Evolutionary conservation across 1,139 yeast species (phyloP).

Genomic region (Sugiyamaella pinicola): DNA sequence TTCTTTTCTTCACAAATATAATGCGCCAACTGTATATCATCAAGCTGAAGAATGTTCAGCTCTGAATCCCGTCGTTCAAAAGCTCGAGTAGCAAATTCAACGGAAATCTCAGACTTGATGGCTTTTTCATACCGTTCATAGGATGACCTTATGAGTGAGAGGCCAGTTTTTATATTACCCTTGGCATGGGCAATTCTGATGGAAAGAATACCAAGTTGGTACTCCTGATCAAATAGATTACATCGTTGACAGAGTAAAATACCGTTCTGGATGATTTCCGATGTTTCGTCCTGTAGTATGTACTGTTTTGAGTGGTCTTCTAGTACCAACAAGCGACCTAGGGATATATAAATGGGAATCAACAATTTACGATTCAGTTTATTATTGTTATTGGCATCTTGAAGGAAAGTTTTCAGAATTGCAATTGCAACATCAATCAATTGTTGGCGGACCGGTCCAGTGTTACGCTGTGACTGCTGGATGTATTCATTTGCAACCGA

Average conservation of each 20-base stretch:
- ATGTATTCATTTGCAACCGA: constrained; percentile 13
- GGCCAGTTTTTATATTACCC: background rate
- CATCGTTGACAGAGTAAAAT: constrained; percentile 4
- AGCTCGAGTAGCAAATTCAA: constrained; percentile 3
- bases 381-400: background rate
- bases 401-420: constrained; percentile 4
- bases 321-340: constrained; percentile 1
- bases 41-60: background rate
- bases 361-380: background rate
- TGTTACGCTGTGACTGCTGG: background rate
- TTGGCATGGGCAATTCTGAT: background rate
- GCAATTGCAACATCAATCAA: constrained; percentile 11
- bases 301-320: constrained; percentile 10
- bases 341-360: background rate
- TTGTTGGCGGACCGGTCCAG: constrained; percentile 9
- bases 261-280: constrained; percentile 14
- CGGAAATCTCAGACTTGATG: background rate
- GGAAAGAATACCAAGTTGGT: background rate
- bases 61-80: background rate
- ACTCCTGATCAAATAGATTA: background rate
- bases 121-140: constrained; percentile 1
- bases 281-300: constrained; percentile 1
- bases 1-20: background rate
- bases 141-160: background rate
- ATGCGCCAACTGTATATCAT: background rate